Base-by-base conservation (phyloP, 192 early-diverging fungal species). In the Funneliformis mosseae region DNA sequence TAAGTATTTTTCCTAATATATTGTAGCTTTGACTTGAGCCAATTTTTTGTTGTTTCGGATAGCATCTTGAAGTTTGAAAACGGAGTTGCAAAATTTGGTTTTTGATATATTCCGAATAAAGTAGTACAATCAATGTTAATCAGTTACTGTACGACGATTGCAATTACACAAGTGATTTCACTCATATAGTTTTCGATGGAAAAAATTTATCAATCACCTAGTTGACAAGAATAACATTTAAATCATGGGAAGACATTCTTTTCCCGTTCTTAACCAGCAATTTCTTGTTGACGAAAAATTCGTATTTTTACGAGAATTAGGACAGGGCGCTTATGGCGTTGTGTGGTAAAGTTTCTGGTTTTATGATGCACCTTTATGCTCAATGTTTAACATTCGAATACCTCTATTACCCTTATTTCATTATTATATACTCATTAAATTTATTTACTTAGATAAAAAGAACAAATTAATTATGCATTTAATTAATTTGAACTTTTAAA, bases 251-350 rank as follows among this genome's bases (percentile, higher is more conserved):
- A 85, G 80, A 23, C 83, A 88, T 50, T 74, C 84, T 18, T 88
- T 88, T 77, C 84, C 87, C 41, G 81, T 79, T 67, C 82, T 88
- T 61, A 84, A 84, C 66, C 87, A 88, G 76, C 87, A 85, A 66
- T 88, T 88, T 77, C 74, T 85, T 64, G 87, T 88, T 66, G 85
- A 84, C 80, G 85, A 85, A 70, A 85, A 84, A 50, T 97, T 96
- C 86, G 88, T 89, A 76, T 88, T 96, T 69, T 82, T 92, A 74
- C 87, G 94, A 27, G 95, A 97, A 81, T 88, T 97, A 78, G 96
- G 96, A 28, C 93, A 95, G 78, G 96, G 96, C 38, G 96, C 96
- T 55, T 97, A 97, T 82, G 96, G 96, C 42, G 85, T 96, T 74
- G 96, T 97, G 12, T 95, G 93, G 95, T 96, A 92, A 55, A n/a